Evolutionary conservation across 2,329 filamentous ascomycete species (phyloP), one percentile per base, ranked within the genome.

Genomic region (Epichloe glyceriae): DNA sequence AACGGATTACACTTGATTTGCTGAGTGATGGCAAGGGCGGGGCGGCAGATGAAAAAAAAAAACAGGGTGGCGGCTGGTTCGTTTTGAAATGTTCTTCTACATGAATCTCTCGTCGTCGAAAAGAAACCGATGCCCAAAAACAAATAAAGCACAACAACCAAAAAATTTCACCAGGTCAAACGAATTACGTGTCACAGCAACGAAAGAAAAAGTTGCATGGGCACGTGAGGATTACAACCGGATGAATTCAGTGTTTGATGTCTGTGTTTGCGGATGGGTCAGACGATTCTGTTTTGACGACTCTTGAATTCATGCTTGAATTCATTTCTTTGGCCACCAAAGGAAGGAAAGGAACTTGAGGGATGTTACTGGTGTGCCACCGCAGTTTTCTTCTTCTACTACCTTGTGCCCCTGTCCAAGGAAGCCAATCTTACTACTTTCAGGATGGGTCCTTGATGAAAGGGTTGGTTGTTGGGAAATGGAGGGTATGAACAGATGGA

Each of bases 1-100:
- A 62, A 60, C 61, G 65, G 71, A 68, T 70, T 70, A 66, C 65
- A 70, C 67, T 73, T 72, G 69, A 71, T 72, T 71, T 72, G 66
- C 69, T 61, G 61, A 64, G 62, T 67, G 65, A 67, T 67, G 67
- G 66, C 68, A 70, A 69, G 69, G 70, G 66, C 62, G 67, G 67
- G 46, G 15, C 58, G 54, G 60, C 51, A 56, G 60, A 57, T 56
- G 62, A 57, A 56, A 60, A 51, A 56, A 60, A 51, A 14, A 49
- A 17, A 5, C 26, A 19, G 40, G 55, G 55, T 58, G 60, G 60
- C 58, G 61, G 60, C 64, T 60, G 59, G 61, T 59, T 38, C 61
- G 55, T 63, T 64, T 57, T 54, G 30, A 59, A 60, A 62, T 64
- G 61, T 64, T 63, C 61, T 64, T 63, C 61, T 65, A 60, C 64